Base-by-base conservation (phyloP, 208 protist species). In the Wallacemonas sp. region DNA sequence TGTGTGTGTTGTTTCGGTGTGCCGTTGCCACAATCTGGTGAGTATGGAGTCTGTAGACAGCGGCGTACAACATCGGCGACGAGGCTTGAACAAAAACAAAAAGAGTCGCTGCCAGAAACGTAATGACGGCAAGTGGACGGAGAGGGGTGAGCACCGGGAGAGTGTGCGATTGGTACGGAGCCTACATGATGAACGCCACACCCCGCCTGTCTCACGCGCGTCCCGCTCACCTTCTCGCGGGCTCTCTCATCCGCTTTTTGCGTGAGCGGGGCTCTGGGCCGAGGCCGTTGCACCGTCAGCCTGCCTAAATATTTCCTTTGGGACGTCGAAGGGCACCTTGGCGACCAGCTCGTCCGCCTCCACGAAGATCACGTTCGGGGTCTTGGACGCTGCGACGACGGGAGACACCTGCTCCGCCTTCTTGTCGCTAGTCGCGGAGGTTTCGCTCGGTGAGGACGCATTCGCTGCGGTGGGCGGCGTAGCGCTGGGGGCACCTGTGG, bases 311-410 rank as follows among this genome's bases (percentile, higher is more conserved):
- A 95, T 41, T 34, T 88, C 84, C 59, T 85, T 83, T n/a, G 74
- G 79, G 21, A 95, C 78, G 5, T 65, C 78, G 58, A 93, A 95
- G n/a, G 85, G 73, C 24, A 95, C 70, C 52, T 82, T 83, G n/a
- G 76, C 73, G 6, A 93, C 24, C 8, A 81, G 63, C 41, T 91
- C 77, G 52, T 86, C 80, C 9, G 63, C 79, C 68, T 83, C 82
- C 44, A 91, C 81, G 64, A 95, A 93, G 15, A 93, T 73, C 2
- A 88, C 58, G 2, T 53, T 66, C 0, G 78, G 53, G 6, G 39
- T 52, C 5, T 58, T 37, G 26, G 44, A n/a, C 12, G 30, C 21
- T 26, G 58, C 52, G 0, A 46, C 48, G 21, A 19, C 42, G 1
- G 13, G 32, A 0, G 29, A 33, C 10, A 17, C 13, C 9, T 15